Evolutionary conservation across 2,329 filamentous ascomycete species (phyloP).

Genomic region (Huntiella decipiens): DNA sequence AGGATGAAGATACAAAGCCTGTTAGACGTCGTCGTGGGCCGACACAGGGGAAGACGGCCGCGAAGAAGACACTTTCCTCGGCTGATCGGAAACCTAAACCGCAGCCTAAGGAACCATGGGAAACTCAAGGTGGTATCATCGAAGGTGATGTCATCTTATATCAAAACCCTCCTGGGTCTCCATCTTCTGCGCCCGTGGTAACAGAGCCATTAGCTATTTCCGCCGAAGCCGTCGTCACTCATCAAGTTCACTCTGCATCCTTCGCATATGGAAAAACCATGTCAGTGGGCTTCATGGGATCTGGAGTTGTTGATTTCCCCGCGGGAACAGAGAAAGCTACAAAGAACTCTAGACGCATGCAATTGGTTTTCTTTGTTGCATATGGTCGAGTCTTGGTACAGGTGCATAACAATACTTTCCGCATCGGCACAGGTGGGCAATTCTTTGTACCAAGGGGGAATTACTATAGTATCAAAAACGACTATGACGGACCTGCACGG

Average conservation of each 20-base stretch:
- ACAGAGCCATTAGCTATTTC: conserved; percentile 39
- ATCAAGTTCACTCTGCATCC: conserved; percentile 41
- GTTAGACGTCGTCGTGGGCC: conserved; percentile 14
- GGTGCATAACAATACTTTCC: conserved; percentile 57
- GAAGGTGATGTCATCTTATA: conserved; percentile 45
- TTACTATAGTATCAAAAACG: conserved; percentile 78
- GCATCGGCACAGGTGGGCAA: conserved; percentile 70
- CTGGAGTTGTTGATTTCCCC: conserved; percentile 75
- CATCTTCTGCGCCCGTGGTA: conserved; percentile 34
- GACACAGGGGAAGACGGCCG: background rate
- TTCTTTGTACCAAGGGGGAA: conserved; percentile 95
- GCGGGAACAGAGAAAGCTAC: conserved; percentile 65
- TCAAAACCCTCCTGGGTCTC: conserved; percentile 31
- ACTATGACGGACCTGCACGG: conserved; percentile 49
- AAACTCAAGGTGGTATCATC: conserved; percentile 44
- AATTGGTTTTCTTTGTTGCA: conserved; percentile 89
- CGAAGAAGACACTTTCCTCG: conserved; percentile 11
- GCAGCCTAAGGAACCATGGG: conserved; percentile 48
- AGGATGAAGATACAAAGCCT: conserved; percentile 32
- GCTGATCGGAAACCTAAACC: conserved; percentile 25
- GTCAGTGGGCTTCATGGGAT: conserved; percentile 68
- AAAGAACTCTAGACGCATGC: conserved; percentile 90
- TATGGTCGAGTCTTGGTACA: conserved; percentile 65
- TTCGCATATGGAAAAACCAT: conserved; percentile 85
- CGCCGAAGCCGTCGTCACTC: conserved; percentile 35